Conservation (phyloP, 306 rosid genomes). For the Lablab purpureus region DNA sequence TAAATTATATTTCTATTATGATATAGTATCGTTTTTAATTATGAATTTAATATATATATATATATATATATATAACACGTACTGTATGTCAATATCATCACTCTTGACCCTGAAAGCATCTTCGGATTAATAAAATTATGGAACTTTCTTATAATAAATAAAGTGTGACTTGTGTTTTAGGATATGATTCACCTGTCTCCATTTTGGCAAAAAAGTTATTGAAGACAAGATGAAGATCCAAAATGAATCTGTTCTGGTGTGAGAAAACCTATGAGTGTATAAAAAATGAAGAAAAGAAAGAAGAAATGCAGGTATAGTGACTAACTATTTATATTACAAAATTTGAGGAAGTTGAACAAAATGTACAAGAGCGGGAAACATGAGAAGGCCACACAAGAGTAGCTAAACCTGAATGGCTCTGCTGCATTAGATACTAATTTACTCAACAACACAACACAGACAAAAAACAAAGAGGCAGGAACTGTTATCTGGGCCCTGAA, state of each 20-base stretch:
- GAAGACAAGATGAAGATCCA: too few species aligned
- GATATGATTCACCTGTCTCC: too few species aligned
- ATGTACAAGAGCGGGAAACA: slow-evolving; percentile 43
- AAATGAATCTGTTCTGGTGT: not conserved
- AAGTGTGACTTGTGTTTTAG: not conserved
- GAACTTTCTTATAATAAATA: not conserved
- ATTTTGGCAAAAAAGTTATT: too few species aligned
- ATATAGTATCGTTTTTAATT: too few species aligned
- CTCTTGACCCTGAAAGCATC: slow-evolving; percentile 6
- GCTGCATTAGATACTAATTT: slow-evolving; percentile 5
- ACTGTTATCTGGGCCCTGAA: slow-evolving; percentile 82
- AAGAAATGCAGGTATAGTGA: not conserved
- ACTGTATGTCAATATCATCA: not conserved
- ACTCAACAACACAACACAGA: slow-evolving; percentile 26
- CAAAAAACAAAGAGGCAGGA: not conserved
- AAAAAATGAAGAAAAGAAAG: not conserved
- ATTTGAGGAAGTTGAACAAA: slow-evolving; percentile 31
- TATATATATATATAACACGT: too few species aligned
- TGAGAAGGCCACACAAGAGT: slow-evolving; percentile 31
- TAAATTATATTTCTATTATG: too few species aligned
- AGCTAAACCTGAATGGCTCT: slow-evolving; percentile 10
- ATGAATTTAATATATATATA: too few species aligned
- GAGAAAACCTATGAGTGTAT: not conserved
- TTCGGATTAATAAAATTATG: not conserved
- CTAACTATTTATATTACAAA: slow-evolving; percentile 42